Evolutionary conservation across 2,329 filamentous ascomycete species (phyloP).

Genomic region (Tympanopsis confertula): DNA sequence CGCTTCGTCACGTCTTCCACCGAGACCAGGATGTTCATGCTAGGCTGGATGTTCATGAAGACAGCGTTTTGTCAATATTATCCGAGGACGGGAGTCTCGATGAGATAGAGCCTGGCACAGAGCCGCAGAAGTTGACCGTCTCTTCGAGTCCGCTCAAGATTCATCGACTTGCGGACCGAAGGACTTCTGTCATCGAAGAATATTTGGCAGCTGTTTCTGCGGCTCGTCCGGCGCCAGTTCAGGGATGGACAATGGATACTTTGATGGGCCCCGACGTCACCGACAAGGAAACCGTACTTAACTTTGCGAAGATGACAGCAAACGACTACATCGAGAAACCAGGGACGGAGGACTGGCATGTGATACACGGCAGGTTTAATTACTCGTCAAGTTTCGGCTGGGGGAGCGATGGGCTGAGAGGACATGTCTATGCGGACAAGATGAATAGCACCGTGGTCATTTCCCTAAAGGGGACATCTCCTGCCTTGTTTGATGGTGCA

Average conservation of each 20-base stretch:
- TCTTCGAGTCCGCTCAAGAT: conserved; percentile 60
- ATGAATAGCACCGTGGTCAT: conserved; percentile 80
- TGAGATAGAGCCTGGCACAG: conserved; percentile 34
- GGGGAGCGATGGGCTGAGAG: conserved; percentile 77
- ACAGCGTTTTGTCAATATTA: conserved; percentile 50
- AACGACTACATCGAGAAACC: conserved; percentile 76
- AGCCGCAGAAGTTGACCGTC: conserved; percentile 28
- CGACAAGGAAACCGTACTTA: conserved; percentile 74
- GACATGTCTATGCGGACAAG: conserved; percentile 84
- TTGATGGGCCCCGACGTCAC: conserved; percentile 70
- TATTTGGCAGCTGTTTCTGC: conserved; percentile 60
- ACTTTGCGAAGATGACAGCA: conserved; percentile 75
- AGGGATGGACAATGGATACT: conserved; percentile 74
- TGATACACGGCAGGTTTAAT: conserved; percentile 70
- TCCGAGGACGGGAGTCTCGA: conserved; percentile 44
- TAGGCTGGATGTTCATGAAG: conserved; percentile 54
- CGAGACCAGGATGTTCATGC: conserved; percentile 79
- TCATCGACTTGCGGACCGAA: conserved; percentile 69
- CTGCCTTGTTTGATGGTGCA: conserved; percentile 89
- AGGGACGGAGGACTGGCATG: conserved; percentile 67
- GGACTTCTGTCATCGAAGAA: conserved; percentile 64
- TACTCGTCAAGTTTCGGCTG: conserved; percentile 84
- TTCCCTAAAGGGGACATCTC: conserved; percentile 80
- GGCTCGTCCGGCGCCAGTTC: conserved; percentile 52
- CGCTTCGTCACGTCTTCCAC: conserved; percentile 79